Evolutionary conservation across 2,329 filamentous ascomycete species (phyloP), one percentile per base, ranked within the genome.

Genomic region (Fusarium mundagurra): DNA sequence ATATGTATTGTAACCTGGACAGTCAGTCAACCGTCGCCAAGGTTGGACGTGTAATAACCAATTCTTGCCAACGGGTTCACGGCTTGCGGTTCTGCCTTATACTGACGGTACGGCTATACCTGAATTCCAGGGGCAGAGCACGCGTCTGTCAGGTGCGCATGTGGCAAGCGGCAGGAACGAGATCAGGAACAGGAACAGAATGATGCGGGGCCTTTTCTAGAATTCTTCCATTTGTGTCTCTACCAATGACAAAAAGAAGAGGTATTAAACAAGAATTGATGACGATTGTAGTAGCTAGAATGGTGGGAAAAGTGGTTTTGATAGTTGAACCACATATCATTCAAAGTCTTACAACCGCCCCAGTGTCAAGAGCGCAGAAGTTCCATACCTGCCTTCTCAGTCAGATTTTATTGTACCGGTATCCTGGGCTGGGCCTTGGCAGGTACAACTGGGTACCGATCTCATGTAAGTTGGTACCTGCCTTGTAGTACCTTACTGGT

Each of bases 171-270:
- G 57, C 73, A 72, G 67, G 70, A 67, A 75, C 73, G 62, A 71
- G 62, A 75, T 65, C 74, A 69, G 73, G 73, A 67, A 75, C 73
- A 62, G 69, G 67, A 75, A 67, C 73, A 72, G 71, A 60, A 59
- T 62, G 64, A 62, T 72, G 75, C 75, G 73, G 75, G 75, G 74
- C 59, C 64, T 72, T 60, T 78, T 78, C 76, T 78, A 78, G 76
- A 78, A 78, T 33, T 54, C 44, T 78, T 78, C 76, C 67, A 78
- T 76, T 61, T 58, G 61, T 45, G 62, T 44, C 22, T 64, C 62
- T 67, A 62, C 65, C 71, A 73, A 75, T 76, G 62, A 60, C 62
- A 29, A 59, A 31, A 44, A 22, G 24, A 27, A 43, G 45, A 63
- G 38, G 47, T 20, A n/a, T 31, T n/a, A 55, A 36, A 53, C 45